A percentile compares a stretch with the other conserved stretches of the same genome.
phyloP scores from a whole-genome alignment of 2,329 filamentous ascomycete genomes.

The Colletotrichum karsti region DNA sequence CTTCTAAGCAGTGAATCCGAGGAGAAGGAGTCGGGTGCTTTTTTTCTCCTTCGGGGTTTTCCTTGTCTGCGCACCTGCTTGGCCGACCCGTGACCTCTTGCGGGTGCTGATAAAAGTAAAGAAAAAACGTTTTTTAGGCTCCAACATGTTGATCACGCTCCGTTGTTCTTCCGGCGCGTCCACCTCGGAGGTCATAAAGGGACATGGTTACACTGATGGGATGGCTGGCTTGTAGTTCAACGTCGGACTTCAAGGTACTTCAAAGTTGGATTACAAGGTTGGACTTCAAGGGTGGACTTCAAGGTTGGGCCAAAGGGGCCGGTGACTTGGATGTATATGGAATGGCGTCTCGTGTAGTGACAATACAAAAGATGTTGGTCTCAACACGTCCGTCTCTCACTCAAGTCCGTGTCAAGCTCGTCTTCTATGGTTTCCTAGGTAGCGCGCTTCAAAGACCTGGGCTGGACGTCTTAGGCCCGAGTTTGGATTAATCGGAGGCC shows the following conservation, averaged over 20 bases:
- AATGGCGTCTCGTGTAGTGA: too few relatives aligned
- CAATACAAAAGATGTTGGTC: too few relatives aligned
- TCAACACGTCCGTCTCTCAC: too few relatives aligned
- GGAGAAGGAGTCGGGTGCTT: conserved; percentile 3
- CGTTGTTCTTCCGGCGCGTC: neutral
- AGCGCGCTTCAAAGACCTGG: too few relatives aligned
- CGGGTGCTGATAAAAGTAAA: neutral
- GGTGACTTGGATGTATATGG: neutral
- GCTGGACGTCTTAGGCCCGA: too few relatives aligned
- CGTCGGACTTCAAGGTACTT: too few relatives aligned
- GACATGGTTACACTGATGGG: neutral
- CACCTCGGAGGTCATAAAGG: neutral
- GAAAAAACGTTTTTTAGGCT: neutral
- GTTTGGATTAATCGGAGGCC: too few relatives aligned
- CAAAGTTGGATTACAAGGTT: neutral
- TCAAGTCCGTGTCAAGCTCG: too few relatives aligned
- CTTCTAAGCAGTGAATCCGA: neutral
- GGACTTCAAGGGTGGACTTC: neutral
- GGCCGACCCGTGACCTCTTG: neutral
- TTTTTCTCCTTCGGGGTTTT: conserved; percentile 4
- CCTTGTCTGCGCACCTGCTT: neutral
- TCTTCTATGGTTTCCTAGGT: too few relatives aligned
- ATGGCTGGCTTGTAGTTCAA: neutral
- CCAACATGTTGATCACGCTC: neutral
- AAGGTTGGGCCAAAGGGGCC: neutral